Evolutionary conservation across 164 flowering plant species (phyloP), one percentile per base, ranked within the genome.

Genomic region (Chimonanthus praecox): DNA sequence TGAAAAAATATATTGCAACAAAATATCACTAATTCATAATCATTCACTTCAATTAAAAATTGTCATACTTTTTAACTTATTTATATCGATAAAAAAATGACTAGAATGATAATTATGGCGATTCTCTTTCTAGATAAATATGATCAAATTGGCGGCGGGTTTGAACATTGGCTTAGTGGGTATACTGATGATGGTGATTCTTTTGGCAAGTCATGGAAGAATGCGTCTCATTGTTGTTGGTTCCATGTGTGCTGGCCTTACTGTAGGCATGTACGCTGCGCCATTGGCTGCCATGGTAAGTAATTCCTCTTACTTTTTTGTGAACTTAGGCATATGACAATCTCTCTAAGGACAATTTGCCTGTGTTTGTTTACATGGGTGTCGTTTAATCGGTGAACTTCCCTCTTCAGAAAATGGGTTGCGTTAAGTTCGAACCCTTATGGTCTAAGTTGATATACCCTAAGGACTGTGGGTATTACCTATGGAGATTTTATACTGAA

Each of bases 191-290:
- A 83, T 72, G 21, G 72, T 86, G 2, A 81, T 87, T 46, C 86
- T 87, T 4, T 50, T 87, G 5, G 89, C 83, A 0, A 15, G 86
- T 8, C 87, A 81, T 75, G 87, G 83, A 72, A 58, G 49, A 0
- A 4, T 72, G 46, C 72, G 85, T 21, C 76, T 89, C 2, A 80
- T 86, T 2, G 74, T 88, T 6, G 81, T 84, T 5, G 95, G 97
- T 64, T 43, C 85, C 45, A 3, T 92, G 20, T 87, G 94, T 70
- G 87, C 94, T 21, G 86, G 72, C 10, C 77, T 90, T 33, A 88
- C 90, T 15, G 64, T 92, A 7, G 89, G 82, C 72, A 90, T 92
- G 94, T 92, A 89, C 76, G 94, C 84, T 20, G 73, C 94, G 0
- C 97, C 97, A 44, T 58, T 89, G 7, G 58, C 84, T 5, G 82